phyloP scores from a whole-genome alignment of 805 yeast genomes.

The Candida germanica region DNA sequence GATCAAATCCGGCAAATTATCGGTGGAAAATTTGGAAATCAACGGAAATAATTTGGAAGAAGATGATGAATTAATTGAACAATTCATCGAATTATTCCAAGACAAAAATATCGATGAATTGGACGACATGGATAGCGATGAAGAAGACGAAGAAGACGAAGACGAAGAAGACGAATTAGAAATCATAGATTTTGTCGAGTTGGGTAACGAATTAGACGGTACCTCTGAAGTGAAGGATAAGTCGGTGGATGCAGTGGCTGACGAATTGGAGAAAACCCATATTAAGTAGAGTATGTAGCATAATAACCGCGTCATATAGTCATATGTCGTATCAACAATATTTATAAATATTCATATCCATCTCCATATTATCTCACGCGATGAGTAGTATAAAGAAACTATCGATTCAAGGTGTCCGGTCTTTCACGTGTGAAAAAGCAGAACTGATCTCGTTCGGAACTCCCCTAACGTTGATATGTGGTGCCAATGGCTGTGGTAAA shows the following conservation, averaged over 20 bases:
- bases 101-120: constrained; percentile 83
- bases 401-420: constrained; percentile 78
- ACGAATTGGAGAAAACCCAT: constrained; percentile 54
- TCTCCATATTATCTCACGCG: not conserved
- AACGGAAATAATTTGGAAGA: constrained; percentile 94
- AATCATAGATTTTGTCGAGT: constrained; percentile 33
- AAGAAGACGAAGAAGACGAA: constrained; percentile 58
- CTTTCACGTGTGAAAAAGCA: constrained; percentile 80
- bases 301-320: too few relatives aligned
- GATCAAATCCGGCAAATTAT: constrained; percentile 48
- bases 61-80: constrained; percentile 68
- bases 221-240: constrained; percentile 43
- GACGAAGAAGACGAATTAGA: constrained; percentile 54
- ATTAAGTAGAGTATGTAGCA: constrained; percentile 21
- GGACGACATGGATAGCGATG: constrained; percentile 81
- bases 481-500: constrained; percentile 95
- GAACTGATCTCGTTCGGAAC: constrained; percentile 87
- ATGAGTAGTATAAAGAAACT: constrained; percentile 44
- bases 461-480: constrained; percentile 92
- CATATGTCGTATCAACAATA: too few relatives aligned
- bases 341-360: too few relatives aligned
- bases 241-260: constrained; percentile 56
- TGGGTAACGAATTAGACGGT: constrained; percentile 55
- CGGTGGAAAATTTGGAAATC: constrained; percentile 69
- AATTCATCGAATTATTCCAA: constrained; percentile 60